A percentile compares a stretch with the other conserved stretches of the same genome.
Evolutionary conservation across 2,329 filamentous ascomycete species (phyloP).

Genomic region (Scortechinia acanthostroma): DNA sequence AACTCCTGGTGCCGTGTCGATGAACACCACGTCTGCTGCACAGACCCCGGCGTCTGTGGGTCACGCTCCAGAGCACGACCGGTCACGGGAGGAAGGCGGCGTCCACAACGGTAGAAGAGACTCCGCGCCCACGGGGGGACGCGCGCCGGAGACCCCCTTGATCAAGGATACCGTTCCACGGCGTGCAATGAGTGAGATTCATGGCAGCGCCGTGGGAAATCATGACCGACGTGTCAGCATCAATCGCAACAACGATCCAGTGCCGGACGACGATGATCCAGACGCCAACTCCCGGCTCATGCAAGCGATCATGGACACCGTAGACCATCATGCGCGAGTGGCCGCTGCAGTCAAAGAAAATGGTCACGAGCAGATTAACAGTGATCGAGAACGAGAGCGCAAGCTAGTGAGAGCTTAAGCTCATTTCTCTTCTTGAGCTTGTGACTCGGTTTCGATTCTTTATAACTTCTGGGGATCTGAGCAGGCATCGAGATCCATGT

Average conservation of each 20-base stretch:
- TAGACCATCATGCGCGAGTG: constrained; percentile 23
- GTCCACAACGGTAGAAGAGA: background rate
- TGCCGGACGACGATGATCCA: constrained; percentile 20
- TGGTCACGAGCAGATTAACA: background rate
- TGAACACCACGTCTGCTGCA: no score
- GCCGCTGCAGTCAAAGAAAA: constrained; percentile 16
- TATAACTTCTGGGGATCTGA: no score
- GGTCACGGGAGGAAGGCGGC: background rate
- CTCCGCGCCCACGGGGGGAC: background rate
- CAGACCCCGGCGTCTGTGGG: background rate
- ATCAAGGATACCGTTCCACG: constrained; percentile 17
- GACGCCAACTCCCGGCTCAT: constrained; percentile 27
- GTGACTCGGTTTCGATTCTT: no score
- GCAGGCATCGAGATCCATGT: no score
- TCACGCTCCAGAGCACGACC: background rate
- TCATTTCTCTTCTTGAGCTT: no score
- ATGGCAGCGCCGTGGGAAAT: constrained; percentile 10
- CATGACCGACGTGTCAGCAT: constrained; percentile 11
- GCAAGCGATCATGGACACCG: constrained; percentile 29
- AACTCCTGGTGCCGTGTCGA: no score
- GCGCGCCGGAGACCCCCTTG: constrained; percentile 8
- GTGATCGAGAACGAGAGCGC: background rate
- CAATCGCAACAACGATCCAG: constrained; percentile 8
- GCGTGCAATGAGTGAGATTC: constrained; percentile 25
- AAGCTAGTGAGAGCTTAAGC: background rate